phyloP scores from a whole-genome alignment of 305 asterid species.

The Ilex paraguariensis region DNA sequence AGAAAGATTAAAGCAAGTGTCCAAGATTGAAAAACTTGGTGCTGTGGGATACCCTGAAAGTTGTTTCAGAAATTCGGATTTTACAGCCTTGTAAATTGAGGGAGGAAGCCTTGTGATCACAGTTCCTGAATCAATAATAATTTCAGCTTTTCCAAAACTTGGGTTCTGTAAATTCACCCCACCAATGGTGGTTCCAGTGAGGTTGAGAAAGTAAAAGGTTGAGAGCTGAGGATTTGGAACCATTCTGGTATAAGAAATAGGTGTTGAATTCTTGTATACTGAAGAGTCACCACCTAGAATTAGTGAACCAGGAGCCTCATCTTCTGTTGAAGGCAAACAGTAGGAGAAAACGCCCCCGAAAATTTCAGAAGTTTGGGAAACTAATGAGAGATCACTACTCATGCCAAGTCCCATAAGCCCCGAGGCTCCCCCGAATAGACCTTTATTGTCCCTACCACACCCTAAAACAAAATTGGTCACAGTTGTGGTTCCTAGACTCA shows the following conservation, averaged over 20 bases:
- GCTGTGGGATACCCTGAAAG: slow-evolving; percentile 62
- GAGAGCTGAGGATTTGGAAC: slow-evolving; percentile 46
- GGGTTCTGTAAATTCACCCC: slow-evolving; percentile 39
- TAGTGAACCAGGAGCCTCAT: slow-evolving; percentile 57
- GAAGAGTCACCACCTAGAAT: slow-evolving; percentile 46
- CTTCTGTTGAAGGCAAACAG: slow-evolving; percentile 60
- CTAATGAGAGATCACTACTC: slow-evolving; percentile 63
- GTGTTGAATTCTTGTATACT: slow-evolving; percentile 47
- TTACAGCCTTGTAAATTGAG: slow-evolving; percentile 50
- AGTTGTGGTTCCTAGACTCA: slow-evolving; percentile 38
- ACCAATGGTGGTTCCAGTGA: slow-evolving; percentile 61
- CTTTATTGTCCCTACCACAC: slow-evolving; percentile 67
- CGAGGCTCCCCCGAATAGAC: slow-evolving; percentile 73
- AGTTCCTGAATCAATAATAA: slow-evolving; percentile 81
- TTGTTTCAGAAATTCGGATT: slow-evolving; percentile 71
- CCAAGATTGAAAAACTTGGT: slow-evolving; percentile 66
- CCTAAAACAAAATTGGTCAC: slow-evolving; percentile 59
- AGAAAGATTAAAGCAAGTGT: slow-evolving; percentile 77
- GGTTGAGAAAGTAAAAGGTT: slow-evolving; percentile 61
- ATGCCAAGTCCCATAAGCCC: slow-evolving; percentile 89
- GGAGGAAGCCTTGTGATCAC: slow-evolving; percentile 80
- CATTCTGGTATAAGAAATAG: slow-evolving; percentile 58
- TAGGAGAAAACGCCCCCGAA: slow-evolving; percentile 80
- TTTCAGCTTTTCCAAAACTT: slow-evolving; percentile 36
- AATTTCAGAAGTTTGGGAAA: slow-evolving; percentile 50